Base-by-base conservation (phyloP, 257 asterid genomes). In the Nicotiana sylvestris region DNA sequence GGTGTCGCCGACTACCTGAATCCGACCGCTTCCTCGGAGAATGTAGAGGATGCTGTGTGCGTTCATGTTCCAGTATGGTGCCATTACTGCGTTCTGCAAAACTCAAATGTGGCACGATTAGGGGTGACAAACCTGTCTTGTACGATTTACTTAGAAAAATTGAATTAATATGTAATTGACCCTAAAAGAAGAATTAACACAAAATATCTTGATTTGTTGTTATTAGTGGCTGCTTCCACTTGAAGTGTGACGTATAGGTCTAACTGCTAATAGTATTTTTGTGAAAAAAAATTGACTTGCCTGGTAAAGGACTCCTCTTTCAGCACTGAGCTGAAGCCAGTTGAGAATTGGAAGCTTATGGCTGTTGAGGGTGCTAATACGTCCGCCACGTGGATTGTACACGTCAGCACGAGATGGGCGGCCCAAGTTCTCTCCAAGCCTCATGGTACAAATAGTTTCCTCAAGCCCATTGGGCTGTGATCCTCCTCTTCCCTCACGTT, bases 341-440 rank as follows among this genome's bases (percentile, higher is more conserved):
- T 57, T 55, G 79, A 93, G 92, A 15, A 90, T 85, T 2, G 93
- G 93, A 6, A 93, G 93, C 0, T 81, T 86, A 9, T 86, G 92
- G 88, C 94, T 89, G 80, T 89, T 93, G 82, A 86, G 39, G 0
- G 91, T 84, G 89, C 84, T 90, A 61, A 92, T 39, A 5, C 91
- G 89, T 18, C 97, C 97, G 51, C 91, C 95, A 0, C 90, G 83
- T 0, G 97, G 96, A 83, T 88, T 92, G 88, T 84, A 92, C 25
- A 82, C 33, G 25, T 92, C 93, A 33, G 96, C 84, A 60, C 76
- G 78, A 4, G 76, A 2, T 0, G 93, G 90, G 11, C 53, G 66
- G 76, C 87, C 94, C 1, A 93, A 85, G 85, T 89, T 92, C 83
- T 86, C 84, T 76, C 84, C 77, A 51, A 93, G 49, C 56, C 83